Evolutionary conservation across 129 eudicot species (phyloP), one percentile per base, ranked within the genome.

Genomic region (Apium graveolens): DNA sequence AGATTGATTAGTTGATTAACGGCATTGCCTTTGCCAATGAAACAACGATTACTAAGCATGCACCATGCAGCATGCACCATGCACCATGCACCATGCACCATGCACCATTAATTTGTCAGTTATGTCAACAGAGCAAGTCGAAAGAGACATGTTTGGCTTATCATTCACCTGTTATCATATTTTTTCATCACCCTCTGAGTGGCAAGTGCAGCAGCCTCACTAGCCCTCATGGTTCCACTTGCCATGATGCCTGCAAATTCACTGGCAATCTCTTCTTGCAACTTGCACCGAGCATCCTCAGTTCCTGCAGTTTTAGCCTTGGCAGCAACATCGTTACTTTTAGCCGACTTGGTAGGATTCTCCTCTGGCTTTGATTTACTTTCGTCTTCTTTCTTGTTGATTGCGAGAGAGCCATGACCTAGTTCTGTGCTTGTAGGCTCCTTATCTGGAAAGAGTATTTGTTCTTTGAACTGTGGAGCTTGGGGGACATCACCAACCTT

Each of bases 131-230:
- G n/a, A n/a, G n/a, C n/a, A n/a, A n/a, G n/a, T n/a, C n/a, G n/a
- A n/a, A n/a, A n/a, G n/a, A n/a, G n/a, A n/a, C n/a, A n/a, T n/a
- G n/a, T n/a, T n/a, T n/a, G n/a, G n/a, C n/a, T n/a, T n/a, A n/a
- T n/a, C n/a, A n/a, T n/a, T n/a, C n/a, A n/a, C n/a, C n/a, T n/a
- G n/a, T n/a, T n/a, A n/a, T 43, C 97, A 53, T 90, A 87, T 82
- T 83, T 95, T 70, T 90, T 83, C 98, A 91, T 95, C 76, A 95
- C 97, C 79, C 87, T 91, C 73, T 84, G 83, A 62, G 96, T 91
- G 12, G 98, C 98, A 37, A 95, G 82, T 1, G 96, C 91, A 0
- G 98, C 98, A 70, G 97, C 98, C 84, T 95, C 97, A 69, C 98
- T 91, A 37, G 97, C 98, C 62, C 96, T 89, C 32, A 90, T 26